Evolutionary conservation across 1,284 basidiomycete species (phyloP).

Genomic region (Neolentinus lepideus): DNA sequence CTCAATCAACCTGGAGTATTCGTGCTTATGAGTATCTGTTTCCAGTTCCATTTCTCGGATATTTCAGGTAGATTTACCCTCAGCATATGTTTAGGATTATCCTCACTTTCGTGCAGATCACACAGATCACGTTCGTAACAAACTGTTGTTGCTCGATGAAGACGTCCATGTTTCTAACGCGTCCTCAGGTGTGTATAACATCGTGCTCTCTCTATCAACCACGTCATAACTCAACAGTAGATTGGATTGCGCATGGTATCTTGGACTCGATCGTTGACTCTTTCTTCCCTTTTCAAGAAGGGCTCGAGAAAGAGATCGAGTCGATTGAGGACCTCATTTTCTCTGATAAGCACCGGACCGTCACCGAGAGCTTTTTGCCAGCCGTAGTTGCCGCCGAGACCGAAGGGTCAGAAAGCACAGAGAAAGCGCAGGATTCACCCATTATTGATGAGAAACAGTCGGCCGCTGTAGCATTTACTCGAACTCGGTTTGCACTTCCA

Average conservation of each 20-base stretch:
- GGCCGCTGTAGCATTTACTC: background rate
- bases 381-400: background rate
- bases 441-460: background rate
- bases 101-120: too few species aligned
- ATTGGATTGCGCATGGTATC: constrained; percentile 94
- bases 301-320: constrained; percentile 79
- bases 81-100: background rate
- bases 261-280: constrained; percentile 94
- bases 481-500: constrained; percentile 16
- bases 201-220: constrained; percentile 2
- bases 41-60: constrained; percentile 89
- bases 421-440: constrained; percentile 12
- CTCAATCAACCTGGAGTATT: constrained; percentile 3
- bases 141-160: constrained; percentile 53
- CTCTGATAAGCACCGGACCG: constrained; percentile 16
- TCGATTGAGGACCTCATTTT: constrained; percentile 73
- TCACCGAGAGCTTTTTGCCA: background rate
- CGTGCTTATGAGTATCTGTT: background rate
- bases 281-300: constrained; percentile 84
- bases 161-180: constrained; percentile 57
- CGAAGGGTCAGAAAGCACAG: background rate
- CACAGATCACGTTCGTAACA: constrained; percentile 70
- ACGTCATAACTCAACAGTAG: constrained; percentile 28
- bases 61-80: constrained; percentile 50
- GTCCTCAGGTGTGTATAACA: constrained; percentile 52